Evolutionary conservation across 176 grass and related monocot species (phyloP).

Genomic region (Pontederia paniculata): DNA sequence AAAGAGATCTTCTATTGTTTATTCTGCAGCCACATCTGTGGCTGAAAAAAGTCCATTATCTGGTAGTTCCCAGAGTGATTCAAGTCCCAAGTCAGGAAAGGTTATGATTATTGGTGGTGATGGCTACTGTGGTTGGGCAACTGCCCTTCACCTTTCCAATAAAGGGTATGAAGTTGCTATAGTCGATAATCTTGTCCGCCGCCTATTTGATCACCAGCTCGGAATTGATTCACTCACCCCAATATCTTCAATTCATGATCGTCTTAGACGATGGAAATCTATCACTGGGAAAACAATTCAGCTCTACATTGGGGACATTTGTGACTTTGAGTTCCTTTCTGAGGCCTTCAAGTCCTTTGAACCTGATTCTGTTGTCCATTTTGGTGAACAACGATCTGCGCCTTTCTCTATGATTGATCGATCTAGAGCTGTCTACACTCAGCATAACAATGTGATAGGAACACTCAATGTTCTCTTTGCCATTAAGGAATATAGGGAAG

Average conservation of each 20-base stretch:
- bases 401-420: conserved; percentile 97
- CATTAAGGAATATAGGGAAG: conserved; percentile 68
- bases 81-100: conserved; percentile 53
- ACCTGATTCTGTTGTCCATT: conserved; percentile 80
- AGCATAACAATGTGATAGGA: conserved; percentile 93
- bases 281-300: conserved; percentile 64
- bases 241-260: conserved; percentile 77
- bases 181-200: conserved; percentile 77
- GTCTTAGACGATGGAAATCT: conserved; percentile 68
- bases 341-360: conserved; percentile 92
- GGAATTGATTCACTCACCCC: conserved; percentile 86
- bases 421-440: conserved; percentile 78
- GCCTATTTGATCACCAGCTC: conserved; percentile 87
- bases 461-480: conserved; percentile 92
- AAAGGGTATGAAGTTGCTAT: conserved; percentile 94
- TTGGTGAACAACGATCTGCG: conserved; percentile 89
- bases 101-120: conserved; percentile 98
- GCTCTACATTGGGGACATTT: conserved; percentile 83
- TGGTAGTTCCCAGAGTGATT: conserved; percentile 28
- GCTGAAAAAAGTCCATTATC: conserved; percentile 35
- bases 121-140: conserved; percentile 96
- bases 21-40: conserved; percentile 31
- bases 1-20: conserved; percentile 27
- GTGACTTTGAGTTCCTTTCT: conserved; percentile 89
- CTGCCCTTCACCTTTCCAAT: conserved; percentile 84